These are phyloP conservation scores for Fusarium luffae DNA, from an alignment of 2,329 filamentous ascomycete genomes.

Conservation along the genomic window DNA sequence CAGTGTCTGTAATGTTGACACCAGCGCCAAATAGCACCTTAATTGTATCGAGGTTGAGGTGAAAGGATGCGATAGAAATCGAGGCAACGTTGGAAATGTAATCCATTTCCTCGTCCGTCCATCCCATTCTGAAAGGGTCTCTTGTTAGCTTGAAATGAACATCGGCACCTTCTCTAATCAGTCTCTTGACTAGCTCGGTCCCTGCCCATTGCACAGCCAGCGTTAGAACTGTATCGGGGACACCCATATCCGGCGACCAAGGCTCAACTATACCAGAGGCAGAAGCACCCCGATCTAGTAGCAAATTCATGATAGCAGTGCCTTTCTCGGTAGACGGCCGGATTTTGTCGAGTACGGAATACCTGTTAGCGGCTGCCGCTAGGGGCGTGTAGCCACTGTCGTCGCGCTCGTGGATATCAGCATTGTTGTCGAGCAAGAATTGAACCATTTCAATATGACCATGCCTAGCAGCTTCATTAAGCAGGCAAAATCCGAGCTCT, in stretches of 20 bases:
- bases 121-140: background rate
- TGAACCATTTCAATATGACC: background rate
- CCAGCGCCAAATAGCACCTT: rapidly evolving
- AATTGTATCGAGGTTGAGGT: background rate
- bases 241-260: background rate
- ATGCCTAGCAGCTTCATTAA: background rate
- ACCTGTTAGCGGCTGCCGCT: background rate
- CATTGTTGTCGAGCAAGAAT: background rate
- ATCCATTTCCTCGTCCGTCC: background rate
- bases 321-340: background rate
- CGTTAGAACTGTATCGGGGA: background rate
- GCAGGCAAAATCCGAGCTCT: rapidly evolving
- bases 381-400: rapidly evolving
- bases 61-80: background rate
- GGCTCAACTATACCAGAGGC: background rate
- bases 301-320: background rate
- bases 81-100: background rate
- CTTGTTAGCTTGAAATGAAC: background rate
- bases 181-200: background rate
- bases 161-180: background rate
- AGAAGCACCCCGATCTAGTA: background rate
- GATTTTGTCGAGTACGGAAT: no score
- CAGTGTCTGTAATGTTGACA: background rate
- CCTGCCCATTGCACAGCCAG: background rate
- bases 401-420: background rate